Evolutionary conservation across 305 asterid species (phyloP).

Genomic region (Solanum chacoense): DNA sequence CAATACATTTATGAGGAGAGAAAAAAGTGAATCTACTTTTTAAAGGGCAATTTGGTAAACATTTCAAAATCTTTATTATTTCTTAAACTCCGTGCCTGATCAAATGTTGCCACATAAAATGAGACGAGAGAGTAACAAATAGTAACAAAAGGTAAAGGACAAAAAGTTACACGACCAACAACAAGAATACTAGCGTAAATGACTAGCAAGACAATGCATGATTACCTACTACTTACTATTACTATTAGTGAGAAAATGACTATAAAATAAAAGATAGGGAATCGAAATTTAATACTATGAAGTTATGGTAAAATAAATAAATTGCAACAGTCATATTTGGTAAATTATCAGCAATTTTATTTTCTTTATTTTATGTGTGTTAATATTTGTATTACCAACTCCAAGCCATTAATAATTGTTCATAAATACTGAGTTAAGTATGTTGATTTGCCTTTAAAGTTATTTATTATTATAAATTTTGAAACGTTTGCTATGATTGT

Average conservation of each 20-base stretch:
- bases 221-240: background rate
- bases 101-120: too few relatives aligned
- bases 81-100: too few relatives aligned
- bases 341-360: background rate
- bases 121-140: background rate
- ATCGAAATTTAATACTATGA: background rate
- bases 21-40: too few relatives aligned
- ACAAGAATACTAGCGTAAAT: background rate
- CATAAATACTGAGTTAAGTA: background rate
- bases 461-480: background rate
- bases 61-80: too few relatives aligned
- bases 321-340: background rate
- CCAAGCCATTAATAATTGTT: background rate
- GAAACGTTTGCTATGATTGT: background rate
- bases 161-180: background rate
- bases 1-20: too few relatives aligned
- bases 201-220: background rate
- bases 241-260: background rate
- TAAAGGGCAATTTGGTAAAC: too few relatives aligned
- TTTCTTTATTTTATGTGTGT: background rate
- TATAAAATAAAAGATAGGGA: background rate
- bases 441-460: background rate
- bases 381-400: background rate
- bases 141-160: background rate
- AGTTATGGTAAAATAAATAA: background rate